phyloP scores from a whole-genome alignment of 345 rosid species.

The Lenwebbia sp. region DNA sequence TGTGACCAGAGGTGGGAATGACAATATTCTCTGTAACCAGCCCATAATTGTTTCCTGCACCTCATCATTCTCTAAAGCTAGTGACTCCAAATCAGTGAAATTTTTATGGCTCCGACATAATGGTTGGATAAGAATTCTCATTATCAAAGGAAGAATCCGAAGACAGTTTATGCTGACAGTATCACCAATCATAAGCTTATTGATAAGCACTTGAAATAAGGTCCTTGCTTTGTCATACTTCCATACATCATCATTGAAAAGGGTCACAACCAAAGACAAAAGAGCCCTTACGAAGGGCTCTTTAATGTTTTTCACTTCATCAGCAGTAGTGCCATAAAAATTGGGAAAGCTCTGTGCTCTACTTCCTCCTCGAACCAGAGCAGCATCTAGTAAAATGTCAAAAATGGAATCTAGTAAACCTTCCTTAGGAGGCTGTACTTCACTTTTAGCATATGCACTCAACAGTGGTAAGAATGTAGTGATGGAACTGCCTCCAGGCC shows the following conservation, averaged over 20 bases:
- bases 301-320: slow-evolving; percentile 35
- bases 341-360: slow-evolving; percentile 14
- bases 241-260: slow-evolving; percentile 69
- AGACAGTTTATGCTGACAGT: slow-evolving; percentile 51
- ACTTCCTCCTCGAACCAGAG: slow-evolving; percentile 55
- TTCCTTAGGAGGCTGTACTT: slow-evolving; percentile 12
- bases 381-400: slow-evolving; percentile 71
- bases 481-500: slow-evolving; percentile 79
- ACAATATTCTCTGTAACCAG: slow-evolving; percentile 63
- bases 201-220: slow-evolving; percentile 44
- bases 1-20: slow-evolving; percentile 59
- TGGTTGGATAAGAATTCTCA: slow-evolving; percentile 36
- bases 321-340: slow-evolving; percentile 30
- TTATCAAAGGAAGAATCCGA: slow-evolving; percentile 56
- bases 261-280: slow-evolving; percentile 41
- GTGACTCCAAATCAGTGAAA: slow-evolving; percentile 8
- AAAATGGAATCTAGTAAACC: slow-evolving; percentile 52
- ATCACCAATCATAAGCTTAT: slow-evolving; percentile 75
- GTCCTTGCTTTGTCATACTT: slow-evolving; percentile 44
- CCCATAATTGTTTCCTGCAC: slow-evolving; percentile 35
- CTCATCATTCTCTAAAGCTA: slow-evolving; percentile 14
- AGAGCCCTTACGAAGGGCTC: slow-evolving; percentile 88
- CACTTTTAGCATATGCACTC: slow-evolving; percentile 38
- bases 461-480: slow-evolving; percentile 64
- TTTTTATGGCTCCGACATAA: slow-evolving; percentile 26